Conservation (phyloP, 345 rosid species). For the Bruguiera sexangula region DNA sequence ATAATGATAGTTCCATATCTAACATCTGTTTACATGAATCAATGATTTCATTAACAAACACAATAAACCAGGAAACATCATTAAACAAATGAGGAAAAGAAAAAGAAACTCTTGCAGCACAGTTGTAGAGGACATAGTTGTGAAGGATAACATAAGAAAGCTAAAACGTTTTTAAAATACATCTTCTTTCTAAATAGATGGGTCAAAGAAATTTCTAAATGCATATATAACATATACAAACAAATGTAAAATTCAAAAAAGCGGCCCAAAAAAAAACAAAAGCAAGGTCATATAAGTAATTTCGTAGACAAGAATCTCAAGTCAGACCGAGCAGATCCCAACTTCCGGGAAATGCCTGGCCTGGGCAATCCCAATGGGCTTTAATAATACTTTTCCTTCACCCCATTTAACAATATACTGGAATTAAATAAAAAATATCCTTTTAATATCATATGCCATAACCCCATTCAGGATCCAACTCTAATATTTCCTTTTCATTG, state of each 20-base stretch:
- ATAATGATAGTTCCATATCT: no score
- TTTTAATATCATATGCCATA: not conserved
- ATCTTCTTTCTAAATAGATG: no score
- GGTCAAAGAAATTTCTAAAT: no score
- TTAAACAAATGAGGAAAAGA: no score
- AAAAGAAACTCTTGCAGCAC: no score
- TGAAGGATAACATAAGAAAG: no score
- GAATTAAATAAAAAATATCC: not conserved
- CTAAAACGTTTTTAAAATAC: no score
- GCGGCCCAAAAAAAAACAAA: not conserved
- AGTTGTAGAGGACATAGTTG: no score
- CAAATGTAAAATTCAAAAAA: not conserved
- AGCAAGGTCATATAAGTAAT: slow-evolving; percentile 34
- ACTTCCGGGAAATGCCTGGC: slow-evolving; percentile 9
- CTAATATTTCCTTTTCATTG: no score
- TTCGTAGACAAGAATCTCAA: slow-evolving; percentile 18
- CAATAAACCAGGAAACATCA: no score
- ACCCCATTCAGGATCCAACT: not conserved
- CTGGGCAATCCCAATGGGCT: not conserved
- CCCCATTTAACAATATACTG: not conserved
- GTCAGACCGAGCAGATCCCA: slow-evolving; percentile 28
- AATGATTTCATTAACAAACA: no score
- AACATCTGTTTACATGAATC: no score
- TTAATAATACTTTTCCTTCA: slow-evolving; percentile 4
- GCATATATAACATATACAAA: not conserved